Evolutionary conservation across 2,329 filamentous ascomycete species (phyloP), one percentile per base, ranked within the genome.

Genomic region (Dothistroma septosporum): DNA sequence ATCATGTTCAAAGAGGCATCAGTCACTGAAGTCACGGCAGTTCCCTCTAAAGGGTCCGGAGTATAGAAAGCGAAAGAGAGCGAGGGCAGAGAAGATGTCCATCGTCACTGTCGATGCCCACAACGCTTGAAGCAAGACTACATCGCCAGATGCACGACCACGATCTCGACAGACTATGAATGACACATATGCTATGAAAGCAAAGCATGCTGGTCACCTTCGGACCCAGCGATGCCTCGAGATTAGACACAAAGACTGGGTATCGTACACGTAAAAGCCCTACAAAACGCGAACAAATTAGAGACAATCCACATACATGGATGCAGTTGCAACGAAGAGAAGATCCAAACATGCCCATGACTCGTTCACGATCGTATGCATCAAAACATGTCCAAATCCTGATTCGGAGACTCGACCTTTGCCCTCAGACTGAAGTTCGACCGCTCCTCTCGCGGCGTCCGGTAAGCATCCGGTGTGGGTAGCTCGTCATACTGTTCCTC

Each of bases 391-490:
- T 64, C 62, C 16, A 55, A 64, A 21, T 66, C 63, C 21, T 44
- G 16, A 19, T n/a, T 19, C 16, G 55, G 57, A 54, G 16, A 24
- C 19, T 60, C 59, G 19, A 53, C 50, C 48, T 60, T 57, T 31
- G 60, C 55, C 2, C 59, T 64, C 24, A 68, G 60, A 33, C 55
- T 61, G 50, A 61, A 66, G 33, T 61, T 62, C 21, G 61, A 67
- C n/a, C 63, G 59, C 60, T 70, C 70, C 60, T 73, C 72, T 11
- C 55, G 50, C 5, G 72, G 71, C 9, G 71, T 73, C 35, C 56
- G 60, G 53, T 70, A 72, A n/a, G 56, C 63, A 31, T 71, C 66
- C 4, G 70, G 69, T 47, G 68, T 69, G n/a, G 59, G 47, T n/a
- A 65, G 61, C 11, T 65, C 65, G 1, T 64, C 64, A 6, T 66